Evolutionary conservation across 768 basidiomycete species (phyloP).

Genomic region (Amanita pseudoporphyria): DNA sequence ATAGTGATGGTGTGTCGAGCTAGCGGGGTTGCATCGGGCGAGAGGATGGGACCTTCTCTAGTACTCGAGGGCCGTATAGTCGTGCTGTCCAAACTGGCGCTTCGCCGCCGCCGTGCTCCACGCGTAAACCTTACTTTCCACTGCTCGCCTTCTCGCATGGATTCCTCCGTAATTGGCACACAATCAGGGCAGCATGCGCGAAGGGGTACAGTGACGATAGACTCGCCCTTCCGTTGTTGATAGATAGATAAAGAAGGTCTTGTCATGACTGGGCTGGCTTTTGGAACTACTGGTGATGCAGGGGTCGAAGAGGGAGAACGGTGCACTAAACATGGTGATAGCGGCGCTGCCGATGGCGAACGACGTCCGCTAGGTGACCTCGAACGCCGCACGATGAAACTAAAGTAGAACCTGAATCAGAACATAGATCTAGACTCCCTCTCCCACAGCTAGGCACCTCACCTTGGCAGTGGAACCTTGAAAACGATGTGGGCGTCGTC

Average conservation of each 20-base stretch:
- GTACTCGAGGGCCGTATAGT: constrained; percentile 1
- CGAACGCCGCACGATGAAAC: constrained; percentile 30
- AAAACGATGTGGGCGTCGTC: constrained; percentile 42
- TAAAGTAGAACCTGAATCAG: constrained; percentile 12
- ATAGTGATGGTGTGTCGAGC: constrained; percentile 33
- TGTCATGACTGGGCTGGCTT: constrained; percentile 11
- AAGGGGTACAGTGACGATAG: constrained; percentile 49
- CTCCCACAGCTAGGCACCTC: constrained; percentile 15
- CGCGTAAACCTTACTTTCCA: constrained; percentile 60
- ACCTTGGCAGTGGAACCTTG: constrained; percentile 58
- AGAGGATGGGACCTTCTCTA: not conserved
- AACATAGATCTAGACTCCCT: not conserved
- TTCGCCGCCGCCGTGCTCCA: constrained; percentile 52
- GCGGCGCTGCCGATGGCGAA: constrained; percentile 24
- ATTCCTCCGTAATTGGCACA: constrained; percentile 46
- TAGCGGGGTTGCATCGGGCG: not conserved
- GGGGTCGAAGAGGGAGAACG: constrained; percentile 23
- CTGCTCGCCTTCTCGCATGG: constrained; percentile 39
- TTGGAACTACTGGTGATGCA: constrained; percentile 9
- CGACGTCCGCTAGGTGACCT: constrained; percentile 32
- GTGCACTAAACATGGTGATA: constrained; percentile 49
- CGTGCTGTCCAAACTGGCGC: constrained; percentile 27
- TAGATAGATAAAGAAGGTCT: constrained; percentile 27
- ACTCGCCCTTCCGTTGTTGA: constrained; percentile 22
- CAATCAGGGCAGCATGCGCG: constrained; percentile 66